Evolutionary conservation across 148 eudicot genomes (phyloP).

Genomic region (Persicaria maculosa): DNA sequence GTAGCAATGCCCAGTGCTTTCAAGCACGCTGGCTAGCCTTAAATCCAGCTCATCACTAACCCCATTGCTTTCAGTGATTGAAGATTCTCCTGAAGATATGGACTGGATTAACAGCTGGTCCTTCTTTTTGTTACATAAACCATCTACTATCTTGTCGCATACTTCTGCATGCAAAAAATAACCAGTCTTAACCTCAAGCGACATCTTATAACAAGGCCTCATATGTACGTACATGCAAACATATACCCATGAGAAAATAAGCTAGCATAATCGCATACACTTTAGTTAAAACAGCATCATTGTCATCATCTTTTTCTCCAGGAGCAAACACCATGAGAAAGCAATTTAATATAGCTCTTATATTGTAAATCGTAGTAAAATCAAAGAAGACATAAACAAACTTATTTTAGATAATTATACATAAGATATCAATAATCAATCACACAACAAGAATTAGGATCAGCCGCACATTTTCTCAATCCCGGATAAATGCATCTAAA

Average conservation of each 20-base stretch:
- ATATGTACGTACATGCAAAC: neutral
- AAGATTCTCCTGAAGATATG: constrained; percentile 55
- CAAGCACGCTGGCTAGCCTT: constrained; percentile 87
- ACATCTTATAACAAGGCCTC: neutral
- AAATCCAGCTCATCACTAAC: constrained; percentile 74
- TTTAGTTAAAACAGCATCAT: no score
- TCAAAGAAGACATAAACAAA: neutral
- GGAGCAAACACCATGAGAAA: no score
- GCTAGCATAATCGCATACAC: no score
- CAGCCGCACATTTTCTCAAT: neutral
- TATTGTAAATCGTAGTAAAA: no score
- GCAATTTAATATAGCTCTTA: no score
- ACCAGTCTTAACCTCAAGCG: neutral
- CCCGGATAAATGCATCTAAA: neutral
- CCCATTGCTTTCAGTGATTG: constrained; percentile 52
- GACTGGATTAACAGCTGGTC: constrained; percentile 55
- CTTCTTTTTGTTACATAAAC: constrained; percentile 72
- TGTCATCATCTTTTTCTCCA: no score
- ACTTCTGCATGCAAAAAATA: constrained; percentile 40
- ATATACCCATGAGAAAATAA: neutral
- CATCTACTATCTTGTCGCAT: constrained; percentile 88
- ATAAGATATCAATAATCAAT: neutral
- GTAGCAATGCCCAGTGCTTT: constrained; percentile 92
- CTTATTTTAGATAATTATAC: neutral
- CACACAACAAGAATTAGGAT: neutral